Evolutionary conservation across 495 filamentous ascomycete genomes (phyloP), one percentile per base, ranked within the genome.

Genomic region (Lindgomyces ingoldianus): DNA sequence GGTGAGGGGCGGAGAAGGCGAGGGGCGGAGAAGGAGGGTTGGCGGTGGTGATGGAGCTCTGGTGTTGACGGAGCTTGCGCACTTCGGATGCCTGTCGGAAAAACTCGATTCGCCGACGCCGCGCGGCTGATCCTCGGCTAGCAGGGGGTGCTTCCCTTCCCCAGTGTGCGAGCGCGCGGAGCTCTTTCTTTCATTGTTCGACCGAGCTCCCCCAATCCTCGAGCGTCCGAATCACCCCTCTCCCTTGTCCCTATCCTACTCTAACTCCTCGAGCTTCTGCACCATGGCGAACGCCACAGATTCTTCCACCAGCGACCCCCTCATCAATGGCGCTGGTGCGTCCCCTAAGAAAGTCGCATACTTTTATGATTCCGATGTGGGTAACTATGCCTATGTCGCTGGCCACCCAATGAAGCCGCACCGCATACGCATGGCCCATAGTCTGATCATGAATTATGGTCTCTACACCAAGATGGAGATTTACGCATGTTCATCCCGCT

Each of bases 361-460:
- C 78, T 97, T 97, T 79, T 97, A 97, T 83, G 93, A 97, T 75
- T 93, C 90, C 0, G 93, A 97, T 80, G 92, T 97, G 73, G 93
- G 93, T 59, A 97, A 96, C 74, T 91, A 96, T 81, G 94, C 94
- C 73, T 99, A 99, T 74, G 90, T 96, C 64, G 92, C 94, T 19
- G 94, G 94, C 25, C 94, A 99, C 79, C 94, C 94, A 18, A 99
- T 99, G 94, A 99, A 99, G 80, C 94, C 94, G 16, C 94, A 98
- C 79, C 87, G 94, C 47, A 98, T 99, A 76, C 86, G 94, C 67
- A 88, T 99, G 83, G 91, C 94, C 42, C 94, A 99, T 80, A 92
- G 88, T 68, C 76, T 99, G 75, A 93, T 99, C 57, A 98, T 99
- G 94, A 98, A 99, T 76, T 98, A 97, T 78, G 89, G 90, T 24